Conservation (phyloP, 257 asterid genomes). For the Capsicum rhomboideum region DNA sequence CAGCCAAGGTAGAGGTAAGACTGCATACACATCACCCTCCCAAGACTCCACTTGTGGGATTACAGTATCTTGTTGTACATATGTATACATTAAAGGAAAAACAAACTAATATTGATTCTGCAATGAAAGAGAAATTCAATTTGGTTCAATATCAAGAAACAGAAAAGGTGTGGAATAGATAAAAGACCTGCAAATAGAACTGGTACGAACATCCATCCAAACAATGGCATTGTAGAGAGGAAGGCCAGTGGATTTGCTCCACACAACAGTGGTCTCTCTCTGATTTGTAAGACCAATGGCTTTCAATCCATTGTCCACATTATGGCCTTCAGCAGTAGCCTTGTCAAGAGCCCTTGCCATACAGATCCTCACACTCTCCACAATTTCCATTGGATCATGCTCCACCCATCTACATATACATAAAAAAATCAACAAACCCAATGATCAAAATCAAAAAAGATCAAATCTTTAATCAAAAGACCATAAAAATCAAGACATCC, state of each 20-base stretch:
- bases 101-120: not conserved
- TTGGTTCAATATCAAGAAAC: not conserved
- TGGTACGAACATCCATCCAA: conserved; percentile 98
- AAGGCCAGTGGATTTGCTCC: conserved; percentile 91
- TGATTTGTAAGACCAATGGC: conserved; percentile 96
- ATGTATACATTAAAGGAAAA: not conserved
- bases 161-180: not conserved
- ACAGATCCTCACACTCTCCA: conserved; percentile 74
- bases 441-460: not conserved
- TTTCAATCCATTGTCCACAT: conserved; percentile 69
- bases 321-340: conserved; percentile 82
- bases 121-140: not conserved
- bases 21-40: no score
- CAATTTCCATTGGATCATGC: conserved; percentile 92
- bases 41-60: no score
- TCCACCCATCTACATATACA: conserved; percentile 72
- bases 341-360: conserved; percentile 77
- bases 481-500: no score
- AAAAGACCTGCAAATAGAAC: conserved; percentile 78
- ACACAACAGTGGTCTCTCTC: conserved; percentile 90
- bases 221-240: conserved; percentile 95
- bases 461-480: not conserved
- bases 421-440: not conserved
- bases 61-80: no score
- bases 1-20: no score